Evolutionary conservation across 225 moss, liverwort and hornwort genomes (phyloP), one percentile per base, ranked within the genome.

Genomic region (Sphagnum contortum): DNA sequence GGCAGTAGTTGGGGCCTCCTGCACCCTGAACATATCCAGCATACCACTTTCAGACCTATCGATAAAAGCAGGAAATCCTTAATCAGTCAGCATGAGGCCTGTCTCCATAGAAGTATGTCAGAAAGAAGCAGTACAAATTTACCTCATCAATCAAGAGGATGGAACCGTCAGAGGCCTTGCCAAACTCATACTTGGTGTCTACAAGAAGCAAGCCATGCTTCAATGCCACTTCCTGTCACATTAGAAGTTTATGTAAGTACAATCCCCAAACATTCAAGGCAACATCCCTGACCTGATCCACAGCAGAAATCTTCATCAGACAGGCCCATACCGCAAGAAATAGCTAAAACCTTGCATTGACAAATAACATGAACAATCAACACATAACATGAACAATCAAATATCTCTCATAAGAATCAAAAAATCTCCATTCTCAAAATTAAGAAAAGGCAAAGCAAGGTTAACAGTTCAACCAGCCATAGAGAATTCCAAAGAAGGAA

Each of bases 161-260:
- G 48, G 83, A 88, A 10, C 92, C 96, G 66, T 98, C 96, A 49
- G 77, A 76, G 9, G 89, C 72, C 74, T 87, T 91, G 71, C 96
- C 96, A 59, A 98, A 98, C 69, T 92, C 96, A 63, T 98, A 98
- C 71, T 98, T 98, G 1, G 96, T 98, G 70, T 98, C 96, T 48
- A 98, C 96, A 49, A 98, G 80, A 7, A 98, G 81, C 76, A 92
- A 76, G 55, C 92, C 95, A 76, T 92, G 92, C 70, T 83, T 75
- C 68, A 78, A 67, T 59, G 87, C 83, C 45, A 87, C 73, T 56
- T 83, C 83, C 83, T 83, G 80, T 47, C 44, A 48, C 5, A 49
- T 71, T 8, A 61, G 60, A 44, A 47, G 8, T 8, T 5, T 9
- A 44, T 29, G 29, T 29, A 29, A 29, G 29, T 29, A 29, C 29